Evolutionary conservation across 2,329 filamentous ascomycete species (phyloP).

Genomic region (Magnaporthiopsis poae): DNA sequence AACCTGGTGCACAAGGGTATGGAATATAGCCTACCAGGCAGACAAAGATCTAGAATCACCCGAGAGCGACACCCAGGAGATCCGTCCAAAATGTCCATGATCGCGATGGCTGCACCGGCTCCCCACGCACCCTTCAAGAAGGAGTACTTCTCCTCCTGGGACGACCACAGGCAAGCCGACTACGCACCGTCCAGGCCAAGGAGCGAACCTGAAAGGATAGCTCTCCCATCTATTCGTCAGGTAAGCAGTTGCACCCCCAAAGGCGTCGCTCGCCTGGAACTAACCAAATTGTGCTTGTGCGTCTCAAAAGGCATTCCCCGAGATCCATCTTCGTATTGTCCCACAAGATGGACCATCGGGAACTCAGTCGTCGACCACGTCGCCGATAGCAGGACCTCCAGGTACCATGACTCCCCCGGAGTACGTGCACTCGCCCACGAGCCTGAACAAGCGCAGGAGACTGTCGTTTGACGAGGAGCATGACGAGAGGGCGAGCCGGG

Average conservation of each 20-base stretch:
- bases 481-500: slow-evolving; percentile 32
- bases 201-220: slow-evolving; percentile 30
- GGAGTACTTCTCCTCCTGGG: slow-evolving; percentile 27
- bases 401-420: slow-evolving; percentile 31
- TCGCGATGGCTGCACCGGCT: slow-evolving; percentile 36
- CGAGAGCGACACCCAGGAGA: slow-evolving; percentile 17
- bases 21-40: slow-evolving; percentile 31
- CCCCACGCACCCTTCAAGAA: slow-evolving; percentile 31
- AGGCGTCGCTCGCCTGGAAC: not conserved
- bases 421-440: slow-evolving; percentile 38
- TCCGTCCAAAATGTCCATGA: slow-evolving; percentile 37
- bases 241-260: slow-evolving; percentile 22
- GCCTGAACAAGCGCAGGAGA: slow-evolving; percentile 37
- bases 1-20: slow-evolving; percentile 20
- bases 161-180: slow-evolving; percentile 25
- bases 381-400: slow-evolving; percentile 23
- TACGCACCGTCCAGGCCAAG: slow-evolving; percentile 24
- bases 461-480: slow-evolving; percentile 31
- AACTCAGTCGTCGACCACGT: slow-evolving; percentile 24
- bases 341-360: slow-evolving; percentile 23
- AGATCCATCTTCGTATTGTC: slow-evolving; percentile 14
- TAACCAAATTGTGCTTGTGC: not conserved
- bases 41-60: slow-evolving; percentile 19
- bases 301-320: slow-evolving; percentile 10
- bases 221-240: slow-evolving; percentile 44